Conservation (phyloP, 768 basidiomycete genomes). For the Mycena polygramma region DNA sequence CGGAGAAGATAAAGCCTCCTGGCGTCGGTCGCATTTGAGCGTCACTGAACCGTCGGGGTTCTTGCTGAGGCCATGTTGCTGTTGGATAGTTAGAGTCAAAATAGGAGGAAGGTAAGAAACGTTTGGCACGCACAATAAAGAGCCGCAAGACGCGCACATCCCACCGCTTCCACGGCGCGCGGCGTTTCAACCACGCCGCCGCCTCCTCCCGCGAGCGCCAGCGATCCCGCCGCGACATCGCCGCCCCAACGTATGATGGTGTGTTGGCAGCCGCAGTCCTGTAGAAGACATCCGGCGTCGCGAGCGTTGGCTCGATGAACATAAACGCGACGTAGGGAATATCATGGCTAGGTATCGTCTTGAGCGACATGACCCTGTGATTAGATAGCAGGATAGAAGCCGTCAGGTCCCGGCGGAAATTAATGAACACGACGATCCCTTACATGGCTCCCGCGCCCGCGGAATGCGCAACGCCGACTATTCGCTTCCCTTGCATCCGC, state of each 20-base stretch:
- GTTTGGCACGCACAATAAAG: constrained; percentile 44
- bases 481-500: constrained; percentile 38
- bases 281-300: constrained; percentile 44
- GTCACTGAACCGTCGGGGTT: constrained; percentile 40
- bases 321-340: constrained; percentile 44
- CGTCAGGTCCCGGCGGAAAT: not conserved
- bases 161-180: constrained; percentile 48
- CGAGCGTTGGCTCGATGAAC: constrained; percentile 50
- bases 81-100: not conserved
- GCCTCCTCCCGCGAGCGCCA: constrained; percentile 48
- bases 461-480: constrained; percentile 50
- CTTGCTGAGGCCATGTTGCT: constrained; percentile 39
- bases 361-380: constrained; percentile 37
- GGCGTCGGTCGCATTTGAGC: constrained; percentile 59
- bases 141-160: constrained; percentile 45
- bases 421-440: not conserved
- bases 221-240: constrained; percentile 41
- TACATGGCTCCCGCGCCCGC: constrained; percentile 49
- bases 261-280: constrained; percentile 37
- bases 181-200: constrained; percentile 39
- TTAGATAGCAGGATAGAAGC: not conserved
- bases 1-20: constrained; percentile 61
- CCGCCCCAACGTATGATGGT: constrained; percentile 35
- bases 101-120: too few relatives aligned
- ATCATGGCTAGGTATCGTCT: not conserved